Evolutionary conservation across 331 rosid species (phyloP).

Genomic region (Quercus lobata): DNA sequence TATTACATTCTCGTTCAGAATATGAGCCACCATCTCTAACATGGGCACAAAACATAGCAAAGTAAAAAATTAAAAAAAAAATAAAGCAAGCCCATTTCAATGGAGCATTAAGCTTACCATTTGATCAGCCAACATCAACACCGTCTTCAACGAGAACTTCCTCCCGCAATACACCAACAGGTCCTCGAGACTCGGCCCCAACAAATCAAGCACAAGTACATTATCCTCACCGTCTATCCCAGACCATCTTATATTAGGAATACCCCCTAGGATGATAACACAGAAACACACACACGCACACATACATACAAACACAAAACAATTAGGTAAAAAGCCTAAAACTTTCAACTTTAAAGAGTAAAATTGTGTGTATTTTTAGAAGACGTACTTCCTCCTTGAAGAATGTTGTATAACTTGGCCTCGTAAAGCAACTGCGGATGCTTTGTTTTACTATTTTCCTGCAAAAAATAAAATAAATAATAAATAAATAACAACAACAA

Average conservation of each 20-base stretch:
- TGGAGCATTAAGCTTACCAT: slow-evolving; percentile 49
- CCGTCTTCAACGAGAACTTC: slow-evolving; percentile 86
- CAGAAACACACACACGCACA: not conserved
- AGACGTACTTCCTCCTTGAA: slow-evolving; percentile 95
- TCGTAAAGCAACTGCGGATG: slow-evolving; percentile 92
- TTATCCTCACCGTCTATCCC: slow-evolving; percentile 89
- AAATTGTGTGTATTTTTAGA: not conserved
- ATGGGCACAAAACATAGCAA: no score
- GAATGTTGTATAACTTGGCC: slow-evolving; percentile 83
- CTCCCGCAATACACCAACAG: slow-evolving; percentile 95
- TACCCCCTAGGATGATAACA: slow-evolving; percentile 52
- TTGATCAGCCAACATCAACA: slow-evolving; percentile 91
- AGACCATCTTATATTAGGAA: slow-evolving; percentile 80
- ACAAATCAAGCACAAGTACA: slow-evolving; percentile 86
- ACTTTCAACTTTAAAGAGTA: not conserved
- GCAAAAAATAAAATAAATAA: slow-evolving; percentile 16
- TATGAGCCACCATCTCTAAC: no score
- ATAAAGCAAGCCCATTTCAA: not conserved
- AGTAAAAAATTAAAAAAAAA: no score
- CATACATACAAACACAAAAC: not conserved
- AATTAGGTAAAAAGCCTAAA: not conserved
- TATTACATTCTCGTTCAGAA: not conserved
- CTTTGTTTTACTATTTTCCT: slow-evolving; percentile 90
- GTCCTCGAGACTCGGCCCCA: slow-evolving; percentile 99
- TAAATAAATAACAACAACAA: not conserved